phyloP scores from a whole-genome alignment of 2,329 filamentous ascomycete genomes.

The Colletotrichum musae region DNA sequence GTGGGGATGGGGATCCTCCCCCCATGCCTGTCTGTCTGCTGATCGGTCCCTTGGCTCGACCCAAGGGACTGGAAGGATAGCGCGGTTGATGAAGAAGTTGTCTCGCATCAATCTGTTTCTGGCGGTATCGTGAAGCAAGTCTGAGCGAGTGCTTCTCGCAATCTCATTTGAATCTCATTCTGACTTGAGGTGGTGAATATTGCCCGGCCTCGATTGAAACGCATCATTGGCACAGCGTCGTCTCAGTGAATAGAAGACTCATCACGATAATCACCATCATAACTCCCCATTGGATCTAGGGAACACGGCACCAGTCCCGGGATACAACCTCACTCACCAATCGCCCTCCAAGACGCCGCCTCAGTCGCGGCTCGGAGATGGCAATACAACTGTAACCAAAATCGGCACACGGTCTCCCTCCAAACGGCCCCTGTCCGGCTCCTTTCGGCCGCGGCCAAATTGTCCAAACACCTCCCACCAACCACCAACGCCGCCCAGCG shows the following conservation, averaged over 20 bases:
- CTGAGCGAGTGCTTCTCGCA: background rate
- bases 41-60: slow-evolving; percentile 13
- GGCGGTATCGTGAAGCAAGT: background rate
- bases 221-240: background rate
- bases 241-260: background rate
- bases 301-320: background rate
- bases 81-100: background rate
- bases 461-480: slow-evolving; percentile 7
- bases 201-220: background rate
- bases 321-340: background rate
- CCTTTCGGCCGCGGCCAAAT: slow-evolving; percentile 26
- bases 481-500: slow-evolving; percentile 9
- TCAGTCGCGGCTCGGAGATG: slow-evolving; percentile 6
- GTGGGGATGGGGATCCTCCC: background rate
- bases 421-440: slow-evolving; percentile 10
- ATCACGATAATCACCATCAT: background rate
- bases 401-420: slow-evolving; percentile 4
- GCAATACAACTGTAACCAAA: slow-evolving; percentile 23
- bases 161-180: too few relatives aligned
- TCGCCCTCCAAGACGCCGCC: background rate
- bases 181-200: background rate
- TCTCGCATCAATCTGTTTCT: too few relatives aligned
- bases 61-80: background rate
- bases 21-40: slow-evolving; percentile 19
- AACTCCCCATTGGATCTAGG: background rate